Evolutionary conservation across 306 rosid genomes (phyloP), one percentile per base, ranked within the genome.

Genomic region (Prunus armeniaca): DNA sequence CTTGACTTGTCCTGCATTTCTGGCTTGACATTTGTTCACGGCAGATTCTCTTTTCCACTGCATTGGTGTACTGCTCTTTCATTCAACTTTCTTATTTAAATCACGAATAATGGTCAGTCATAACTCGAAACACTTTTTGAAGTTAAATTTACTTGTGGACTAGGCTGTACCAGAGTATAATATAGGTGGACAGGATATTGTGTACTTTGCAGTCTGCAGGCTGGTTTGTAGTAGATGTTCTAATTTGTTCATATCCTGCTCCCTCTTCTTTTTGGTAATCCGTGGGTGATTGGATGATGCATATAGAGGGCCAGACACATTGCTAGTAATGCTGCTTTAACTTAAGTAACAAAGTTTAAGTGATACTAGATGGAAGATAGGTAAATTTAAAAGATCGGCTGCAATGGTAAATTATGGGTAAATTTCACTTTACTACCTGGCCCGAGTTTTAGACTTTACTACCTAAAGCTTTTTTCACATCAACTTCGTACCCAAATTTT

Each of bases 1-100:
- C 20, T 60, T 38, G 43, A 38, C 43, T 38, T 62, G 45, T 69
- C 43, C 7, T 34, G 71, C 47, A 19, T 78, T 55, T 46, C 24
- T 30, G 24, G 32, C 54, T 83, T 52, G 14, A 61, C 15, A 60
- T 54, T 71, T 77, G 61, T 77, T 54, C 34, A 49, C 49, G 20
- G 51, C n/a, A 30, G 27, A 25, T n/a, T 45, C 18, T 14, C 4
- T 45, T 41, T 80, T 19, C 9, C 4, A 18, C 49, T 65, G 47
- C 38, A 13, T 55, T 14, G 28, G 27, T 28, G 41, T 1, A 25
- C 10, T 28, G 13, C 34, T 4, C 49, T 5, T 49, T 8, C 11
- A 6, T 6, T 34, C 25, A 76, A 11, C 61, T 12, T 56, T 68
- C 55, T 20, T 20, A 38, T 38, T 8, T 65, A 49, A 28, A 9